Evolutionary conservation across 2,329 filamentous ascomycete species (phyloP).

Genomic region (Trichoderma simmonsii): DNA sequence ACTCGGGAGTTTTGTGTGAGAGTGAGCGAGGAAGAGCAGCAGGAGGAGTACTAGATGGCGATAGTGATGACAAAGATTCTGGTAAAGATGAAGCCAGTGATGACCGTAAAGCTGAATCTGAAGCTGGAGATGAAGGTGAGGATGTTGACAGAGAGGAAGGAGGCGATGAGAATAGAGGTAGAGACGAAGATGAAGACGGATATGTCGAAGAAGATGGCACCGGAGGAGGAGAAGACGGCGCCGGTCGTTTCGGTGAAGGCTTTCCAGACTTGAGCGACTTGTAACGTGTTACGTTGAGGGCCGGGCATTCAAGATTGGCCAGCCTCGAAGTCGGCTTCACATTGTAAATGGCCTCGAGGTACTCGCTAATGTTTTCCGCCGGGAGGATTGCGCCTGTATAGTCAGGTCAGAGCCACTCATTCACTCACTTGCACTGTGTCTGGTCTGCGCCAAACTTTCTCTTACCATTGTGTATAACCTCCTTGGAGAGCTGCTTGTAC

Average conservation of each 20-base stretch:
- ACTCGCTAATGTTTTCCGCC: constrained; percentile 19
- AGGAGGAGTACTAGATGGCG: neutral
- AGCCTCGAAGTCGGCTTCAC: constrained; percentile 20
- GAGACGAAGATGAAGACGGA: neutral
- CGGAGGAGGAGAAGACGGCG: neutral
- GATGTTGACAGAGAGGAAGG: neutral
- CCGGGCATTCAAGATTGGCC: constrained; percentile 27
- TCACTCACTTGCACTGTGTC: neutral
- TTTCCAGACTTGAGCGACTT: constrained; percentile 21
- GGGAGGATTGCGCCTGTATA: constrained; percentile 6
- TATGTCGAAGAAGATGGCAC: neutral
- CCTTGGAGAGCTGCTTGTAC: neutral
- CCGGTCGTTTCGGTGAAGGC: neutral
- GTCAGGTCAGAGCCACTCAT: neutral
- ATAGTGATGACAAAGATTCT: neutral
- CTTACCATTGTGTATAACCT: neutral
- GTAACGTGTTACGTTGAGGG: constrained; percentile 22
- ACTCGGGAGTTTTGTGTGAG: rapidly evolving
- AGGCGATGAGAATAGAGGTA: neutral
- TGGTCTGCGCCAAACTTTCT: neutral
- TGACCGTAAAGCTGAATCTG: neutral
- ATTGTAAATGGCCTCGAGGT: constrained; percentile 28
- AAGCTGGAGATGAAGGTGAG: neutral
- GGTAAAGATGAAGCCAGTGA: neutral
- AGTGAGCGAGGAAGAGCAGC: neutral